Conservation (phyloP, 108 stramenopile genomes). For the Nannochloropsis granulata region DNA sequence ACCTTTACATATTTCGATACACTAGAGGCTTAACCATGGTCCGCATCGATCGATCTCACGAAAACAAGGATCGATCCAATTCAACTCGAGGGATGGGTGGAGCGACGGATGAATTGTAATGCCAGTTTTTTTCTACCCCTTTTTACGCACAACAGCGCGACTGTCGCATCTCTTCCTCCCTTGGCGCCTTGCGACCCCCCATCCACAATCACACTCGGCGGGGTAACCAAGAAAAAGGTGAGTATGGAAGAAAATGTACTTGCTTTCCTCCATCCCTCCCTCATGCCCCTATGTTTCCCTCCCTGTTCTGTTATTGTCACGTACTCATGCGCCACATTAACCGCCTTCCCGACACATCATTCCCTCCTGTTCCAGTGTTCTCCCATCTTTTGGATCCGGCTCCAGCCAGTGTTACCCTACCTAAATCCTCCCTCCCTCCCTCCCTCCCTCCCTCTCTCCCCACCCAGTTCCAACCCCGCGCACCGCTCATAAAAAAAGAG, state of each 20-base stretch:
- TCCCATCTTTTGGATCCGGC: not conserved
- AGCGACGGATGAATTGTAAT: not conserved
- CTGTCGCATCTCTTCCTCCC: not conserved
- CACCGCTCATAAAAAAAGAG: not conserved
- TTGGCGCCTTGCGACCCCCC: not conserved
- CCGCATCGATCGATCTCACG: not conserved
- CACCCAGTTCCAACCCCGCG: not conserved
- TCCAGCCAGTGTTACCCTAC: not conserved
- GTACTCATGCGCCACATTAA: not conserved
- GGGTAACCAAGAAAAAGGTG: not conserved
- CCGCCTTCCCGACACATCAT: not conserved
- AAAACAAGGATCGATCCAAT: not conserved
- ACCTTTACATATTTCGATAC: too few species aligned
- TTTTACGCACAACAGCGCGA: not conserved
- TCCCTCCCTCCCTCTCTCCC: not conserved
- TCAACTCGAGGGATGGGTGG: not conserved
- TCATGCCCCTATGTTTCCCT: not conserved
- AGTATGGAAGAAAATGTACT: not conserved
- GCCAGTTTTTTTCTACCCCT: not conserved
- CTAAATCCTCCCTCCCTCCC: not conserved
- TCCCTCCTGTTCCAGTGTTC: not conserved
- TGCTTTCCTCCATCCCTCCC: not conserved
- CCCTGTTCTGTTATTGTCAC: not conserved
- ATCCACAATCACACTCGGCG: not conserved
- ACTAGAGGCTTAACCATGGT: not conserved